These are phyloP conservation scores for Leptographium galeiforme DNA, from an alignment of 2,329 filamentous ascomycete species.

Conservation along the genomic window DNA sequence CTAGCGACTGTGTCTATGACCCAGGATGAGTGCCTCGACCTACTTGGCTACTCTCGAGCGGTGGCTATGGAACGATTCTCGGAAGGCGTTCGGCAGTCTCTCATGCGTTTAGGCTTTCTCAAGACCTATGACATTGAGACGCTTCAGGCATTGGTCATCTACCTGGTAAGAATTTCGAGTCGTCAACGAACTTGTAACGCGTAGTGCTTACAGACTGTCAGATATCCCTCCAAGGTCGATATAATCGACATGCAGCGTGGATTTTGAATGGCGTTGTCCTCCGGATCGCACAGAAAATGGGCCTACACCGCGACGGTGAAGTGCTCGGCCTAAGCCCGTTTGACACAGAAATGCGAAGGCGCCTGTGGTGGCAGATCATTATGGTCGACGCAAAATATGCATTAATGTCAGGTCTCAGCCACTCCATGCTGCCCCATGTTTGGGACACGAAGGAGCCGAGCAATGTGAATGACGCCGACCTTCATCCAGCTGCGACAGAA, in stretches of 20 bases:
- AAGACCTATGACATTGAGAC: slow-evolving; percentile 43
- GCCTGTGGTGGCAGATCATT: slow-evolving; percentile 54
- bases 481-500: slow-evolving; percentile 38
- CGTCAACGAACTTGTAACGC: slow-evolving; percentile 1
- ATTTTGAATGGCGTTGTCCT: slow-evolving; percentile 47
- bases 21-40: slow-evolving; percentile 39
- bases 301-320: slow-evolving; percentile 49
- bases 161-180: slow-evolving; percentile 27
- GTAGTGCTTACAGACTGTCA: slow-evolving; percentile 13
- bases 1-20: slow-evolving; percentile 43
- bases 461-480: slow-evolving; percentile 46
- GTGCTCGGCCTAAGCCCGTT: slow-evolving; percentile 43
- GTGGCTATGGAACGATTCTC: slow-evolving; percentile 38
- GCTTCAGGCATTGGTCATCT: slow-evolving; percentile 45
- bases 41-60: slow-evolving; percentile 35
- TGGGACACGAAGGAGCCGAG: slow-evolving; percentile 43
- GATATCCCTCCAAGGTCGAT: slow-evolving; percentile 43
- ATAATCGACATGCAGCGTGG: slow-evolving; percentile 46
- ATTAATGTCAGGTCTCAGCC: slow-evolving; percentile 42
- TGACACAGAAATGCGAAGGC: slow-evolving; percentile 53
- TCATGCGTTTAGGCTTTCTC: slow-evolving; percentile 42
- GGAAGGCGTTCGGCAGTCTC: slow-evolving; percentile 33
- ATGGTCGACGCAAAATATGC: slow-evolving; percentile 44
- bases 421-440: slow-evolving; percentile 34
- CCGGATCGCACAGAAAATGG: slow-evolving; percentile 54